Base-by-base conservation (phyloP, 164 flowering plant species). In the Dillenia turbinata region DNA sequence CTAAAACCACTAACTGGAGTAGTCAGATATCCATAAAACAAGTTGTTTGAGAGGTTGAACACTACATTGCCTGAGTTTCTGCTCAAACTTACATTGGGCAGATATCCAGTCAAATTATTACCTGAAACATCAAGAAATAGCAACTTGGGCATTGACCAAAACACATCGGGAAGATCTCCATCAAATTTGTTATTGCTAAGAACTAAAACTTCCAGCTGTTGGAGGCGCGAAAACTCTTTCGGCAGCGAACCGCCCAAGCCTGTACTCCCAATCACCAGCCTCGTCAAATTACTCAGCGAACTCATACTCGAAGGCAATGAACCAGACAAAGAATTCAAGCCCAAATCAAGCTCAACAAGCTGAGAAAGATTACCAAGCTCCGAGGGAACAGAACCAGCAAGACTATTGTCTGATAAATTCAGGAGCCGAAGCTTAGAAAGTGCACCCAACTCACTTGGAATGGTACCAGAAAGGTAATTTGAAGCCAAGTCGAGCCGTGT, bases 1-100 rank as follows among this genome's bases (percentile, higher is more conserved):
- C 71, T 44, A 49, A 73, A 78, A 19, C 71, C 75, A 55, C 59
- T 51, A 7, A 83, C 63, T 8, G 62, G 59, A 56, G 76, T 48
- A 22, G 66, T 55, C 44, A 88, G 59, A 66, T 51, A 19, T 44
- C 98, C 98, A 70, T 81, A 92, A 9, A 88, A 78, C 52, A 57
- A 49, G 72, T 92, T 92, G 53, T 76, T 69, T 0, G 98, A 92
- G 61, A 88, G 72, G 62, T 88, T 78, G 60, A 81, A 75, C 46
- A 71, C 45, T 12, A 78, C 75, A 59, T 55, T 15, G 14, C 61
- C 59, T 45, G 59, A 62, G 66, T 65, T 80, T 52, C 22, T 58
- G 53, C 52, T 68, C 8, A 63, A 57, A 47, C 69, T 66, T 17
- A 67, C 5, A 26, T 64, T 68, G 0, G 86, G 77, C 47, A 89